Evolutionary conservation across 1,284 basidiomycete species (phyloP).

Genomic region (Fistulina hepatica): DNA sequence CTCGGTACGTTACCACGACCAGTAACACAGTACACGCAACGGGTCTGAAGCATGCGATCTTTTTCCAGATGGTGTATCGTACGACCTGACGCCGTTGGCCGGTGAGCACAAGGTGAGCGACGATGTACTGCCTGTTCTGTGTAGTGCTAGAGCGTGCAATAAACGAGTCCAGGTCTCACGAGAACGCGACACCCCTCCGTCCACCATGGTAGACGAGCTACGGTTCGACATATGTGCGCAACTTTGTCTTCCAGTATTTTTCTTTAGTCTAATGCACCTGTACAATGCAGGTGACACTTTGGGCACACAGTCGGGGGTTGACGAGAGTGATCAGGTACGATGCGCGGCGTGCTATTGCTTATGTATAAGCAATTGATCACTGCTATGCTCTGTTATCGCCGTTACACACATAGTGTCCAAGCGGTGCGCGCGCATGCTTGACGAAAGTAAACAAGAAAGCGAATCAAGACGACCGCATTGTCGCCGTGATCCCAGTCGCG

Average conservation of each 20-base stretch:
- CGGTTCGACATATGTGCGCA: slow-evolving; percentile 54
- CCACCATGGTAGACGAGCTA: slow-evolving; percentile 34
- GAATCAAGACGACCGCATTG: slow-evolving; percentile 41
- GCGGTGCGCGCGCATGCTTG: slow-evolving; percentile 60
- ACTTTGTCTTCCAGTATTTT: too few species aligned
- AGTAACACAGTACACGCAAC: too few species aligned
- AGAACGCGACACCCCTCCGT: slow-evolving; percentile 39
- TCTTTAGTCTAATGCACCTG: too few species aligned
- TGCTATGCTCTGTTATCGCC: slow-evolving; percentile 5
- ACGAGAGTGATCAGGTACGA: slow-evolving; percentile 58
- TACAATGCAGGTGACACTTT: too few species aligned
- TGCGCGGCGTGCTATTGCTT: not conserved
- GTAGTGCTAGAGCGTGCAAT: too few species aligned
- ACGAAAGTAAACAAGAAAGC: slow-evolving; percentile 53
- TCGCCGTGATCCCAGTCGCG: slow-evolving; percentile 57
- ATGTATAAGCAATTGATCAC: not conserved
- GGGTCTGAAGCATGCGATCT: too few species aligned
- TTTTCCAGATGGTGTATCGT: slow-evolving; percentile 35
- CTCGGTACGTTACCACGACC: too few species aligned
- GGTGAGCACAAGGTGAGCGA: slow-evolving; percentile 39
- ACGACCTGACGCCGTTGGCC: slow-evolving; percentile 46
- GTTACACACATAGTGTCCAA: slow-evolving; percentile 42
- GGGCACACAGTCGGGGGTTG: slow-evolving; percentile 31
- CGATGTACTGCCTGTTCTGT: too few species aligned
- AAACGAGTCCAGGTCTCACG: too few species aligned